Conservation (phyloP, 805 yeast species). For the Komagataella pastoris region DNA sequence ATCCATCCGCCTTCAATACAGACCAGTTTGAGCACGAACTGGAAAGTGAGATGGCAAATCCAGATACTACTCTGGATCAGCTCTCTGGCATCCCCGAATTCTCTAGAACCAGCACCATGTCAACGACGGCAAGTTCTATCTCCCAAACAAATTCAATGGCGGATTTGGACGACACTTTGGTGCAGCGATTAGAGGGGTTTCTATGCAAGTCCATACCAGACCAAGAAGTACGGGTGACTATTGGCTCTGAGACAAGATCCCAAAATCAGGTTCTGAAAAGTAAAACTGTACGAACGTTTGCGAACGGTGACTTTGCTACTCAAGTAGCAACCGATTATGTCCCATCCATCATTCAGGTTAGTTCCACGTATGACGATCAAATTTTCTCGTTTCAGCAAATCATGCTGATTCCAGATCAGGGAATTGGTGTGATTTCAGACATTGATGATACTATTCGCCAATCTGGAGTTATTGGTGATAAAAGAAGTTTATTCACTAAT, state of each 20-base stretch:
- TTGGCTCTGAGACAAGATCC: constrained; percentile 34
- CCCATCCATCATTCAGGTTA: constrained; percentile 47
- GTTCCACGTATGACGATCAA: constrained; percentile 31
- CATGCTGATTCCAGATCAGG: constrained; percentile 25
- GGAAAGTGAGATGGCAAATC: constrained; percentile 16
- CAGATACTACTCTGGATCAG: constrained; percentile 7
- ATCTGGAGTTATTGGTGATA: constrained; percentile 86
- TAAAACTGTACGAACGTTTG: constrained; percentile 2
- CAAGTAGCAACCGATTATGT: constrained; percentile 46
- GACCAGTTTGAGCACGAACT: constrained; percentile 24
- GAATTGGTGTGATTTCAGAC: constrained; percentile 74
- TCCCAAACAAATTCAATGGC: constrained; percentile 2
- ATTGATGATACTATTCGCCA: constrained; percentile 88
- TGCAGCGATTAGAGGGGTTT: constrained; percentile 56
- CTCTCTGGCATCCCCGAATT: constrained; percentile 4
- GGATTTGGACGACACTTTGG: constrained; percentile 31
- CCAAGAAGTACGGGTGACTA: constrained; percentile 36
- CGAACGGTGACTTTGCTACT: background rate
- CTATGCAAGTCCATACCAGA: constrained; percentile 53
- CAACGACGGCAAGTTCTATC: constrained; percentile 6
- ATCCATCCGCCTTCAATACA: constrained; percentile 14
- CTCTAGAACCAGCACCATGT: constrained; percentile 10
- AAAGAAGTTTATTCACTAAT: constrained; percentile 68
- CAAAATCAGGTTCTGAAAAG: constrained; percentile 15
- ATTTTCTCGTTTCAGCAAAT: constrained; percentile 32